Conservation (phyloP, 129 eudicot species). For the Arctium lappa region DNA sequence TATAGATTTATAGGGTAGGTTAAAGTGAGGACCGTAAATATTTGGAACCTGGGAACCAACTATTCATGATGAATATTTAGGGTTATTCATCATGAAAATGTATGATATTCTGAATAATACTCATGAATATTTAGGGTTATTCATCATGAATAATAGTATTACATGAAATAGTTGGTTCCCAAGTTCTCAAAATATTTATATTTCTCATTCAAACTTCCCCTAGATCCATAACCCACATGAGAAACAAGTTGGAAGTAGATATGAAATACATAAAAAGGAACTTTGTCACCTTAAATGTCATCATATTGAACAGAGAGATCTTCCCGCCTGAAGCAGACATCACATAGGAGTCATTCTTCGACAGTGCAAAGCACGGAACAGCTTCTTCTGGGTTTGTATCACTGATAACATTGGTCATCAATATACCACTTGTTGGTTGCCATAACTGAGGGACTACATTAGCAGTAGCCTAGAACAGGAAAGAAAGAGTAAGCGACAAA, state of each 20-base stretch:
- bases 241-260: not conserved
- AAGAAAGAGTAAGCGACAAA: not conserved
- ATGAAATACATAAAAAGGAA: not conserved
- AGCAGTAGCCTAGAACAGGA: conserved; percentile 57
- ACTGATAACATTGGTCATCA: conserved; percentile 78
- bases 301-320: conserved; percentile 82
- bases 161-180: too few relatives aligned
- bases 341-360: conserved; percentile 88
- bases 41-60: not conserved
- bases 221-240: not conserved
- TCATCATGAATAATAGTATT: not conserved
- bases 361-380: conserved; percentile 81
- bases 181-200: too few relatives aligned
- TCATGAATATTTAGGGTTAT: not conserved
- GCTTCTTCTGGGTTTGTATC: conserved; percentile 78
- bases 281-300: conserved; percentile 70
- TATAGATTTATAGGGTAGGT: not conserved
- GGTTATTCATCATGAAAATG: not conserved
- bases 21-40: not conserved
- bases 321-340: conserved; percentile 95
- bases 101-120: not conserved
- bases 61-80: not conserved
- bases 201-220: not conserved
- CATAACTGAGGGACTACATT: conserved; percentile 59
- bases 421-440: conserved; percentile 88